These are phyloP conservation scores for Pseudopyricularia cyperi DNA, from an alignment of 2,329 filamentous ascomycete species.

Conservation along the genomic window DNA sequence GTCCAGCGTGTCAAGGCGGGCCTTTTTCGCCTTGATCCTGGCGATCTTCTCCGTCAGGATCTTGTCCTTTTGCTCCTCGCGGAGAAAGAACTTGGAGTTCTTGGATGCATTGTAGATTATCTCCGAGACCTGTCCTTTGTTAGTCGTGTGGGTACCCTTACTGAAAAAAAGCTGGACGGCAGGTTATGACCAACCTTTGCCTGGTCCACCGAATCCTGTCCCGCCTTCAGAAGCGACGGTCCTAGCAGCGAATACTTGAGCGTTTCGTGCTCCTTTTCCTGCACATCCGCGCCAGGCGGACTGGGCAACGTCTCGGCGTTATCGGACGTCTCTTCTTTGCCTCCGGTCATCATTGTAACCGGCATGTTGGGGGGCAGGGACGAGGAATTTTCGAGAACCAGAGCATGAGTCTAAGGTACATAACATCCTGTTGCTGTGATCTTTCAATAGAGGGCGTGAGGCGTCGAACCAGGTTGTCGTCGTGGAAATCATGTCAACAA, in stretches of 20 bases:
- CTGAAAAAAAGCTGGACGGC: not conserved
- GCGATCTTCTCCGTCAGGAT: conserved; percentile 76
- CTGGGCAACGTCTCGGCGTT: not conserved
- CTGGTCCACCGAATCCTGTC: conserved; percentile 89
- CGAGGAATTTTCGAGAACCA: not conserved
- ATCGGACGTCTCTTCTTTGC: not conserved
- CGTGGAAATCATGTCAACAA: no score
- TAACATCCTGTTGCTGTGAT: not conserved
- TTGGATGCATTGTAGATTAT: conserved; percentile 96
- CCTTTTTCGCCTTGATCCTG: conserved; percentile 62
- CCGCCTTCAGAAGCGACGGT: conserved; percentile 84
- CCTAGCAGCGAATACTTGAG: conserved; percentile 85
- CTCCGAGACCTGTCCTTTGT: conserved; percentile 57
- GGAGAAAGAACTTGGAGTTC: conserved; percentile 90
- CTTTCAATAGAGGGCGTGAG: not conserved
- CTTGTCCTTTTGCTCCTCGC: conserved; percentile 74
- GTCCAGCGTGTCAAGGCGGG: conserved; percentile 62
- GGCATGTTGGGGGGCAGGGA: not conserved
- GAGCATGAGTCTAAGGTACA: not conserved
- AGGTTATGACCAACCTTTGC: conserved; percentile 42
- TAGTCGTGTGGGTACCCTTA: not conserved
- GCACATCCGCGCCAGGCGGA: not conserved
- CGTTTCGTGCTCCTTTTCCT: conserved; percentile 31
- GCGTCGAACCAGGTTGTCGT: not conserved
- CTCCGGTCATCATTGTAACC: not conserved